Evolutionary conservation across 768 basidiomycete genomes (phyloP), one percentile per base, ranked within the genome.

Genomic region (Russula abietina): DNA sequence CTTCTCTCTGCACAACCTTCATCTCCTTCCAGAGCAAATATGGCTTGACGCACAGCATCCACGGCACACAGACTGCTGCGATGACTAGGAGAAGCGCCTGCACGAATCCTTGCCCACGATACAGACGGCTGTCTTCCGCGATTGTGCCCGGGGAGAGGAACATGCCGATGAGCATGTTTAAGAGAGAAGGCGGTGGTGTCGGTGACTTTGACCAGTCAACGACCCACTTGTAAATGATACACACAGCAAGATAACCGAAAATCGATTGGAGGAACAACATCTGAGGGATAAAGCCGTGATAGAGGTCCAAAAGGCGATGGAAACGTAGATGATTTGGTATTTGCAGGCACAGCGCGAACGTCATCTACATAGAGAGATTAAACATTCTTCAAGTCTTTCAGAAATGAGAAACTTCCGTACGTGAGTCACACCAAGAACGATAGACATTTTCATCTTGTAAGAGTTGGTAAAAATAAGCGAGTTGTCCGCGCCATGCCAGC

Each of bases 371-470:
- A 19, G 36, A 5, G n/a, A 10, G 33, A 24, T 59, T 22, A n/a
- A 55, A 39, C 26, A 12, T 24, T 12, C 30, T 1, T n/a, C 39
- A 58, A 38, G 58, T 48, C 45, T 24, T 22, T 59, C 33, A 5
- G 6, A 33, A 36, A 49, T 28, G 7, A n/a, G 38, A 36, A 41
- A 52, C 51, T 19, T 55, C 76, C 86, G 69, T 77, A 98, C 96
- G 74, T 99, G 96, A 63, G 90, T 89, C 67, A 99, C 95, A 73
- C 97, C 97, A 57, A 99, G 75, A 39, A 98, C 84, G 71, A 99
- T 87, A 24, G 93, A 91, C 93, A 98, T 93, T 79, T 99, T 98
- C 97, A 99, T 99, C 86, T 98, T 99, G 80, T 96, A 96, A 43
- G 95, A 98, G 76, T 99, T 99, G 57, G 89, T 89, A 75, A 98